phyloP scores from a whole-genome alignment of 805 yeast genomes.

The Lipomyces orientalis region DNA sequence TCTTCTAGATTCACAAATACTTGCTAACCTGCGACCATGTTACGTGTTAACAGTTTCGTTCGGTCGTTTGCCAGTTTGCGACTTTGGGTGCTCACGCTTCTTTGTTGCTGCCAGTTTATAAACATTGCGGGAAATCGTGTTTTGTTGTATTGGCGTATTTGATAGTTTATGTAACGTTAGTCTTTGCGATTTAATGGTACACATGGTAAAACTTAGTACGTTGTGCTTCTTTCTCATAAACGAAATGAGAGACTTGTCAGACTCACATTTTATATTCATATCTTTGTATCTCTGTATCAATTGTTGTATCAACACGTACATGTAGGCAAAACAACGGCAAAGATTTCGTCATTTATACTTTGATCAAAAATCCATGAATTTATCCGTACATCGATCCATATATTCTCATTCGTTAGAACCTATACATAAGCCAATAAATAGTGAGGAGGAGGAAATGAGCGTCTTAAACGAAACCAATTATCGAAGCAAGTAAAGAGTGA shows the following conservation, averaged over 20 bases:
- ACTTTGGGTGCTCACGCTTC: not conserved
- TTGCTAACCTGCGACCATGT: too few relatives aligned
- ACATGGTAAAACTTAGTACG: not conserved
- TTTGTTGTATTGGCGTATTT: not conserved
- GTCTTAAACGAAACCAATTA: not conserved
- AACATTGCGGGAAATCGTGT: too few relatives aligned
- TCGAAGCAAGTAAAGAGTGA: not conserved
- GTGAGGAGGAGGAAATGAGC: conserved; percentile 1
- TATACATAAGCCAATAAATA: not conserved
- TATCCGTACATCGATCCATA: not conserved
- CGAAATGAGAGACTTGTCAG: not conserved
- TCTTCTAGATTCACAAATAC: not conserved
- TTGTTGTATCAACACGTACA: not conserved
- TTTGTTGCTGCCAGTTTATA: not conserved
- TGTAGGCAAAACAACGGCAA: not conserved
- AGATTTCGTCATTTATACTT: not conserved
- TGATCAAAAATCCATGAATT: not conserved
- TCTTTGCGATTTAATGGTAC: not conserved
- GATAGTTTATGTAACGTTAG: not conserved
- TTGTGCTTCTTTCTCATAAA: not conserved
- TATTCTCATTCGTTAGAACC: not conserved
- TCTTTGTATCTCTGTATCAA: not conserved
- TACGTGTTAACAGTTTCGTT: too few relatives aligned
- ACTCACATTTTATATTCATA: not conserved
- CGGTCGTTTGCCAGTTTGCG: not conserved